Conservation (phyloP, 73 alveolate species). For the Diophrys appendiculata region DNA sequence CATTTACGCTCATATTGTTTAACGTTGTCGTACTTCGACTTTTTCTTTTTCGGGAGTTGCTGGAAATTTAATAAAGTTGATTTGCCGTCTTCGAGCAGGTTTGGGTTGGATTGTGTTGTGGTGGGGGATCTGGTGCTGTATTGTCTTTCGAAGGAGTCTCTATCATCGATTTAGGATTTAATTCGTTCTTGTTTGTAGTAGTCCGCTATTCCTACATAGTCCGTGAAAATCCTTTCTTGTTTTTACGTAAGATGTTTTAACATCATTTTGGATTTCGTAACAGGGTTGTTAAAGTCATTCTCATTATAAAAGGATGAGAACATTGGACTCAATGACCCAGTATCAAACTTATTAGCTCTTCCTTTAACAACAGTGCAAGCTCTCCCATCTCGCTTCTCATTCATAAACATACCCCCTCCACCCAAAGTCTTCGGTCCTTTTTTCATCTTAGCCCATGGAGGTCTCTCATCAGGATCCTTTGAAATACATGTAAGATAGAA, state of each 20-base stretch:
- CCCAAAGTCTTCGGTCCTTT: not conserved
- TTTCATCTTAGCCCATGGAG: not conserved
- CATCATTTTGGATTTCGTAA: slow-evolving; percentile 1
- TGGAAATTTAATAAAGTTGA: no score
- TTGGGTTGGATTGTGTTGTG: no score
- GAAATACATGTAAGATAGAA: not conserved
- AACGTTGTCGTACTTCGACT: no score
- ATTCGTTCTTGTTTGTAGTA: not conserved
- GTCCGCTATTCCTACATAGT: not conserved
- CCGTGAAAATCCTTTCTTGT: not conserved
- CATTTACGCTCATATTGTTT: not conserved
- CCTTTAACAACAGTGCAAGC: not conserved
- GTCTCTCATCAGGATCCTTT: not conserved
- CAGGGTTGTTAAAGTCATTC: slow-evolving; percentile 5
- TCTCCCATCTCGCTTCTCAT: slow-evolving; percentile 6
- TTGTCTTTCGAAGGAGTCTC: no score
- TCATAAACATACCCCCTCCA: not conserved
- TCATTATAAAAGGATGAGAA: not conserved
- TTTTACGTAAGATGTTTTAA: not conserved
- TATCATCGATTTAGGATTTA: no score
- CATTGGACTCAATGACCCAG: slow-evolving; percentile 3
- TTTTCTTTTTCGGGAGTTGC: no score
- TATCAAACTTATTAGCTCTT: not conserved
- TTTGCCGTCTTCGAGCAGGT: no score
- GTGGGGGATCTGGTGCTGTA: no score